Conservation (phyloP, 2,329 filamentous ascomycete genomes). For the Venturia pyrina region DNA sequence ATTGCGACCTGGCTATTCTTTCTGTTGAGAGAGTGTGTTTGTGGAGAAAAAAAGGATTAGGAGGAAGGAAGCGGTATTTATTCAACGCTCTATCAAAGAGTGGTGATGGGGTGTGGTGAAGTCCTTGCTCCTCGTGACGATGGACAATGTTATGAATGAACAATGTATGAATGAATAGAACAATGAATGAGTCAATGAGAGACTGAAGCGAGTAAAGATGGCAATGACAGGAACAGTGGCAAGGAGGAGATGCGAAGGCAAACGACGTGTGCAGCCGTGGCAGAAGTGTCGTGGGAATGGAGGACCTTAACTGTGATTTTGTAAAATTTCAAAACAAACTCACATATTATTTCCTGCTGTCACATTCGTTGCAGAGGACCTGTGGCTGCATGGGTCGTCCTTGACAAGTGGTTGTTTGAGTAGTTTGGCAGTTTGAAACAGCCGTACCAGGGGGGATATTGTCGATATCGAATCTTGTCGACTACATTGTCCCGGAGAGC, state of each 20-base stretch:
- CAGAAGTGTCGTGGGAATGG: background rate
- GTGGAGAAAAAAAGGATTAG: background rate
- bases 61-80: background rate
- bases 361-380: background rate
- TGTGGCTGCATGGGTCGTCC: background rate
- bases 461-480: background rate
- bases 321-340: background rate
- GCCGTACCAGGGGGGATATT: background rate
- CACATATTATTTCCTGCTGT: background rate
- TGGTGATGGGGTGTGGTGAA: background rate
- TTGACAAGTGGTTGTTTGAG: background rate
- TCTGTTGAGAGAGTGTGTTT: background rate
- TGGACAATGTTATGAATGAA: slow-evolving; percentile 1
- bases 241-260: background rate
- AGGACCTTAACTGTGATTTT: background rate
- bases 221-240: background rate
- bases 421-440: background rate
- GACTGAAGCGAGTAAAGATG: background rate
- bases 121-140: background rate
- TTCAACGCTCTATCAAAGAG: slow-evolving; percentile 5
- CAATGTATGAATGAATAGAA: background rate
- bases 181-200: slow-evolving; percentile 1
- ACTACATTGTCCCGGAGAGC: background rate
- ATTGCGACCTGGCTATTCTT: background rate
- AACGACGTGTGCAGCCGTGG: background rate